phyloP scores from a whole-genome alignment of 2,329 filamentous ascomycete genomes.

The Truncatella angustata region DNA sequence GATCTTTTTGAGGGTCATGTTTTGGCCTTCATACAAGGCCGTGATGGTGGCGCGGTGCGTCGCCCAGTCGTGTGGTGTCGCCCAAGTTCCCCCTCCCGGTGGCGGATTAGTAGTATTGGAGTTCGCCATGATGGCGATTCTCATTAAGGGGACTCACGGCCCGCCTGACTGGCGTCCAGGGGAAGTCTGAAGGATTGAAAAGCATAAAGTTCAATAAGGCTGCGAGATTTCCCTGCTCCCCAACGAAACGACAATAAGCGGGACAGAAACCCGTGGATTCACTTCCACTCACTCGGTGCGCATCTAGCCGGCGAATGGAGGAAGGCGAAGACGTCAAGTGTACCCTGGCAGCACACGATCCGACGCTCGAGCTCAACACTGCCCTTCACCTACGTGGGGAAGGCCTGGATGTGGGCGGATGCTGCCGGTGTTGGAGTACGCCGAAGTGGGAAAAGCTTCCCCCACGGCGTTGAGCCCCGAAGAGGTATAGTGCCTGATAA shows the following conservation, averaged over 20 bases:
- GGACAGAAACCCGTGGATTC: not conserved
- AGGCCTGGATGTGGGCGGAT: not conserved
- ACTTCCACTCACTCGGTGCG: not conserved
- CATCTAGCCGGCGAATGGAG: slow-evolving; percentile 1
- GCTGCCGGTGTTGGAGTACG: not conserved
- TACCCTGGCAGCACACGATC: slow-evolving; percentile 6
- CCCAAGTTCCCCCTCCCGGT: slow-evolving; percentile 6
- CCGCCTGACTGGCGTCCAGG: slow-evolving; percentile 1
- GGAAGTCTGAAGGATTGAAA: not conserved
- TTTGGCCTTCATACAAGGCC: slow-evolving; percentile 7
- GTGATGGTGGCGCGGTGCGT: slow-evolving; percentile 7
- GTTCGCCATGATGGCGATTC: slow-evolving; percentile 5
- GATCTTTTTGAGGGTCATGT: slow-evolving; percentile 11
- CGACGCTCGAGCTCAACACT: not conserved
- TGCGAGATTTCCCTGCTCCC: not conserved
- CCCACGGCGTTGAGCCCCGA: slow-evolving; percentile 5
- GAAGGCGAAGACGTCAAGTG: slow-evolving; percentile 2
- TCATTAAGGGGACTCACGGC: not conserved
- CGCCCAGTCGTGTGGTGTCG: slow-evolving; percentile 9
- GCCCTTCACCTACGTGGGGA: not conserved
- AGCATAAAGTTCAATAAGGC: not conserved
- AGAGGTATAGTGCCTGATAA: slow-evolving; percentile 6
- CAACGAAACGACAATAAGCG: not conserved
- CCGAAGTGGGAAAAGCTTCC: not conserved
- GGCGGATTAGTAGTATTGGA: not conserved